Evolutionary conservation across 345 rosid species (phyloP).

Genomic region (Acer yangbiense): DNA sequence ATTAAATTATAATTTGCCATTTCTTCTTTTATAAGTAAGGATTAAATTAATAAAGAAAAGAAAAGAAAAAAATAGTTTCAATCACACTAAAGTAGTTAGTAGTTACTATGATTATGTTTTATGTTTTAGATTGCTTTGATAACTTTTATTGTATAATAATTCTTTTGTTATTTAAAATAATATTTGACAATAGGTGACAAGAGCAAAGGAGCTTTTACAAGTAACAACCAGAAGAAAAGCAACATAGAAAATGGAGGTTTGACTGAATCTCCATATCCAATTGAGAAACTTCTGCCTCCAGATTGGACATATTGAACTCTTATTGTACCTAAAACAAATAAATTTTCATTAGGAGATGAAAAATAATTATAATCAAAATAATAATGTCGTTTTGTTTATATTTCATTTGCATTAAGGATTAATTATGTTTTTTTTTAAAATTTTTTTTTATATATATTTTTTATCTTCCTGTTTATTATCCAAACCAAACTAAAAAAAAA

Average conservation of each 20-base stretch:
- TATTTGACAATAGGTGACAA: neutral
- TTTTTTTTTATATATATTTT: no score
- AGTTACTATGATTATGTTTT: no score
- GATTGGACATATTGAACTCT: slow-evolving; percentile 9
- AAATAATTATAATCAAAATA: neutral
- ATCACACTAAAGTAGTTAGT: no score
- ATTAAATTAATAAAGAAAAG: no score
- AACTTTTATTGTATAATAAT: no score
- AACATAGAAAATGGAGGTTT: neutral
- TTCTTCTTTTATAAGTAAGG: no score
- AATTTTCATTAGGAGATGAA: neutral
- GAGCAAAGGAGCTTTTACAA: neutral
- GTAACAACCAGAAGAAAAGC: neutral
- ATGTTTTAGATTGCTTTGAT: no score
- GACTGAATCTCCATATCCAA: neutral
- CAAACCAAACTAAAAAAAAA: no score
- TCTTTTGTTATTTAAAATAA: no score
- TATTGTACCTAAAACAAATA: neutral
- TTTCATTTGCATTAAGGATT: neutral
- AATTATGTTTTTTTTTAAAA: neutral
- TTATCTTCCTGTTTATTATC: neutral
- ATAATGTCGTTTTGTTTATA: neutral
- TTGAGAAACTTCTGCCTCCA: neutral
- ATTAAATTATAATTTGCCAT: no score
- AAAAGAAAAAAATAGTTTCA: no score